Base-by-base conservation (phyloP, 2,329 filamentous ascomycete genomes). In the Trichoderma cornu-damae region DNA sequence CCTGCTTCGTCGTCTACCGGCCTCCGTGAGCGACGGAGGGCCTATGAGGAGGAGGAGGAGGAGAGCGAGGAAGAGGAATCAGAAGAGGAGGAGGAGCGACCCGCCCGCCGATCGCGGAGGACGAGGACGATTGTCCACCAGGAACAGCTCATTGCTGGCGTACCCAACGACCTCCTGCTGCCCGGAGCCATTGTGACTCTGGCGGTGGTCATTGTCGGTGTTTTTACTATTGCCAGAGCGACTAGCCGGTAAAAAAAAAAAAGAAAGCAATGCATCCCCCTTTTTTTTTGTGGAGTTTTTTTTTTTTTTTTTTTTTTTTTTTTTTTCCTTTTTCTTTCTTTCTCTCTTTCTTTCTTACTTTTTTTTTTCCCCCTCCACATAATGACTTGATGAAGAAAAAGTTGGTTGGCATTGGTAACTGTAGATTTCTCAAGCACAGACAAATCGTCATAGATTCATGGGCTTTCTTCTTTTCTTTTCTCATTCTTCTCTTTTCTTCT, bases 181-280 rank as follows among this genome's bases (percentile, higher is more conserved):
- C 94, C 94, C 0, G 94, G 94, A 63, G 94, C 94, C 18, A 93
- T 99, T 69, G 91, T 94, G 58, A 92, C 92, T n/a, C 75, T 99
- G 68, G 94, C 93, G 8, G 90, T 95, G 42, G 92, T 96, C 35
- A 96, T 99, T 72, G 80, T 95, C 38, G 90, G 89, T 63, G 93
- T 97, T 9, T 99, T 99, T 75, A 86, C 91, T 40, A 84, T 99
- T 66, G 86, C 89, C 60, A 85, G 91, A 62, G 76, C 86, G 61
- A 77, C 79, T 34, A 81, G 77, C 72, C 73, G 80, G 68, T 83
- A 75, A 69, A n/a, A n/a, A n/a, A n/a, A n/a, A n/a, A n/a, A n/a
- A 61, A 61, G 37, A 52, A 30, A 37, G 28, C 37, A 51, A 37
- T 26, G 34, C 52, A 55, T 50, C 34, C 60, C 57, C n/a, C n/a